Conservation (phyloP, 768 basidiomycete genomes). For the Tephrocybe sp. region DNA sequence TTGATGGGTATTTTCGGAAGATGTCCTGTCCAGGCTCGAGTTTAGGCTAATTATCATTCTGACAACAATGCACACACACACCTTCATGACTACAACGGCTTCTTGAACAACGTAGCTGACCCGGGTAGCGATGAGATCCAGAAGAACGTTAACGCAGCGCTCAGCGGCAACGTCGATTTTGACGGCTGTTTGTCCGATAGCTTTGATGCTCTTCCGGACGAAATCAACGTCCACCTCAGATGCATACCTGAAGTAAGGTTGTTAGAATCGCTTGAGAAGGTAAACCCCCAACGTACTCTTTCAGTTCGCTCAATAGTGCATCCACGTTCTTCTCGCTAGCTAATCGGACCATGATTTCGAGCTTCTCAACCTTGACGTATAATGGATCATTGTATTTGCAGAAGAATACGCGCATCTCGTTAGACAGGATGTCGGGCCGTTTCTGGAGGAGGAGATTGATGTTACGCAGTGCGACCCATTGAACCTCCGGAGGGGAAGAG, state of each 20-base stretch:
- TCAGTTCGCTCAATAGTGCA: conserved; percentile 91
- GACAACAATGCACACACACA: conserved; percentile 24
- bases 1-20: conserved; percentile 95
- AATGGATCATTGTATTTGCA: conserved; percentile 99
- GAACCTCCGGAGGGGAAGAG: conserved; percentile 95
- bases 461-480: conserved; percentile 97
- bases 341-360: conserved; percentile 97
- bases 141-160: conserved; percentile 89
- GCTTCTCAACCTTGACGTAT: conserved; percentile 98
- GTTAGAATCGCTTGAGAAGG: background rate
- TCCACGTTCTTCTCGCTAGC: conserved; percentile 92
- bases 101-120: conserved; percentile 99
- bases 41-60: background rate
- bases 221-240: conserved; percentile 99
- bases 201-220: conserved; percentile 91
- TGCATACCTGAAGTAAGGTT: conserved; percentile 63
- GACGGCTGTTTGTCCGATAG: conserved; percentile 95
- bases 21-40: conserved; percentile 66
- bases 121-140: conserved; percentile 90
- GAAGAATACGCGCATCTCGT: conserved; percentile 99
- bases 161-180: conserved; percentile 93
- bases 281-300: conserved; percentile 67
- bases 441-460: conserved; percentile 97
- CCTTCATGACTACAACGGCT: conserved; percentile 99
- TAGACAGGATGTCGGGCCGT: conserved; percentile 83